These are phyloP conservation scores for Dothideomycetes sp. DNA, from an alignment of 2,329 filamentous ascomycete species.

Conservation along the genomic window DNA sequence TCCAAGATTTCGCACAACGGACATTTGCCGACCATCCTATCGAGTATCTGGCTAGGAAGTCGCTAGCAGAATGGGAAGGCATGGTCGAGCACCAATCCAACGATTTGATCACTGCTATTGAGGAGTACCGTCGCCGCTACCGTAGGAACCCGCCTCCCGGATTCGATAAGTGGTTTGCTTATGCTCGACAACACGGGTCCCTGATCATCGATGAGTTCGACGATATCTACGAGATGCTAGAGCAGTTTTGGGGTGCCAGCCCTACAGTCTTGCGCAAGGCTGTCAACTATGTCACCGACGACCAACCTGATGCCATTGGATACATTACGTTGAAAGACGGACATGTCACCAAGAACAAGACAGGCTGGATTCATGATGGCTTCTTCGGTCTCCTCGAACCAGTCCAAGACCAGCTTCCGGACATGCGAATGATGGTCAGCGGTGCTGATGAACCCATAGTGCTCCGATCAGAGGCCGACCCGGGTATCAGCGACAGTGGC, in stretches of 20 bases:
- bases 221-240: conserved; percentile 2
- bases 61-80: neutral
- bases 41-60: neutral
- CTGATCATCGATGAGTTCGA: conserved; percentile 3
- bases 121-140: neutral
- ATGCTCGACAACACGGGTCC: neutral
- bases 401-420: too few species aligned
- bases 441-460: too few species aligned
- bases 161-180: conserved; percentile 2
- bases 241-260: conserved; percentile 2
- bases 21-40: conserved; percentile 4
- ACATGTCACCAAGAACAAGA: too few species aligned
- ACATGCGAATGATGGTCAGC: too few species aligned
- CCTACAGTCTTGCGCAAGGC: neutral
- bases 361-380: too few species aligned
- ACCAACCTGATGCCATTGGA: too few species aligned
- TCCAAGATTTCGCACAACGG: too few species aligned
- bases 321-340: too few species aligned
- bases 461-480: too few species aligned
- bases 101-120: neutral
- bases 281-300: neutral
- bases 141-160: neutral
- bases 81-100: conserved; percentile 5
- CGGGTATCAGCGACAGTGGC: too few species aligned
- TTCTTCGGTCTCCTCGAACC: too few species aligned